phyloP scores from a whole-genome alignment of 371 early-diverging fungal species.

The Mortierella sp. region DNA sequence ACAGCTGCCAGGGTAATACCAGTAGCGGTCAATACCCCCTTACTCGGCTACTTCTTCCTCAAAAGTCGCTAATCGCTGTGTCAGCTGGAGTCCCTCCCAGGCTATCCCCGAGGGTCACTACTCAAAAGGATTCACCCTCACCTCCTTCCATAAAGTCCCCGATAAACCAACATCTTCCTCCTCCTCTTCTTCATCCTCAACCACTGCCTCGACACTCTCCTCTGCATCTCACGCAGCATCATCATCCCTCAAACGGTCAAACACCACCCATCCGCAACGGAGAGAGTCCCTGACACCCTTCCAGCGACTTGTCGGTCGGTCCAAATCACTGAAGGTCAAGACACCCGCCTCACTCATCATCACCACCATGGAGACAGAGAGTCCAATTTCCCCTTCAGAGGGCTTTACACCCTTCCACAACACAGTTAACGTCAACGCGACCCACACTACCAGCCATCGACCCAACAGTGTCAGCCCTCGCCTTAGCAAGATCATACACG shows the following conservation, averaged over 20 bases:
- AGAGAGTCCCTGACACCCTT: conserved; percentile 39
- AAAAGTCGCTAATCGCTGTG: conserved; percentile 22
- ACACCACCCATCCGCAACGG: conserved; percentile 28
- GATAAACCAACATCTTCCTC: conserved; percentile 22
- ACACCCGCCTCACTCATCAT: conserved; percentile 14
- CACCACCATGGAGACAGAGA: conserved; percentile 15
- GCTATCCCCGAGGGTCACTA: conserved; percentile 50
- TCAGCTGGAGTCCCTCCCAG: conserved; percentile 53
- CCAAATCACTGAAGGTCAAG: conserved; percentile 50
- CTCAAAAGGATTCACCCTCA: conserved; percentile 54
- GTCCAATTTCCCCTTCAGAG: conserved; percentile 2
- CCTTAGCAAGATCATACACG: conserved; percentile 13
- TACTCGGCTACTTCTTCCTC: not conserved
- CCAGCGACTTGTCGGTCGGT: conserved; percentile 45
- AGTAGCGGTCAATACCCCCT: not conserved
- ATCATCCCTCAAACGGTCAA: conserved; percentile 33
- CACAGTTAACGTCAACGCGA: not conserved
- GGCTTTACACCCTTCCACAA: conserved; percentile 1
- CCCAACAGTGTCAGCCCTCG: conserved; percentile 15
- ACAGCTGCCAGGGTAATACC: not conserved
- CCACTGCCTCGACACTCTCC: too few species aligned
- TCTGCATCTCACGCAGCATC: not conserved
- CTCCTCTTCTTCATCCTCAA: conserved; percentile 5
- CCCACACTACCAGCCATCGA: conserved; percentile 5
- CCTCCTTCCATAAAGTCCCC: conserved; percentile 22